Conservation (phyloP, 805 yeast species). For the Ogataea henricii region DNA sequence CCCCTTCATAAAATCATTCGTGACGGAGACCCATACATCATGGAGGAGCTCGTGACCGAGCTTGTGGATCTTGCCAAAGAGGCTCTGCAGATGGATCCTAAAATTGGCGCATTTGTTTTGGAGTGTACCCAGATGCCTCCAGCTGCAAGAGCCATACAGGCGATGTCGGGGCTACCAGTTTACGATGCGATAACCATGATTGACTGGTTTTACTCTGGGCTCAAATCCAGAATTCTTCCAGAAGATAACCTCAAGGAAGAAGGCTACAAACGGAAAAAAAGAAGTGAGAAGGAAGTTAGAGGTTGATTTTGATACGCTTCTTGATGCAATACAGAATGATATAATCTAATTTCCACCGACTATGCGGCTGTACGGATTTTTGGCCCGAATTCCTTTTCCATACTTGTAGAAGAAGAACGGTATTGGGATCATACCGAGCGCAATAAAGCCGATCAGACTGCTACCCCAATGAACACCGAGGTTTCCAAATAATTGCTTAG, state of each 20-base stretch:
- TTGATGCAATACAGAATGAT: neutral
- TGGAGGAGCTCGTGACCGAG: neutral
- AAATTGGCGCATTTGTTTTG: constrained; percentile 4
- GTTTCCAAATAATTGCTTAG: constrained; percentile 51
- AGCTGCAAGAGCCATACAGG: constrained; percentile 1
- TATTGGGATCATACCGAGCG: constrained; percentile 59
- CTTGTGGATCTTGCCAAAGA: constrained; percentile 1
- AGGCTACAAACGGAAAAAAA: neutral
- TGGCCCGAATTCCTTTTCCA: constrained; percentile 44
- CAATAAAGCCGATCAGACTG: constrained; percentile 60
- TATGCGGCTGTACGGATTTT: constrained; percentile 35
- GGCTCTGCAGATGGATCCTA: neutral
- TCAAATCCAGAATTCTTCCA: neutral
- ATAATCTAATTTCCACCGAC: constrained; percentile 2
- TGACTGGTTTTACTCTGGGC: constrained; percentile 4
- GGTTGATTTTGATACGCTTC: neutral
- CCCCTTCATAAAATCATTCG: constrained; percentile 1
- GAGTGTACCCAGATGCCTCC: constrained; percentile 6
- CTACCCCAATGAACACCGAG: constrained; percentile 75
- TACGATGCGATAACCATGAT: constrained; percentile 4
- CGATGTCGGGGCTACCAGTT: constrained; percentile 2
- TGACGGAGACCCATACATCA: constrained; percentile 3
- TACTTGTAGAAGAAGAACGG: constrained; percentile 57
- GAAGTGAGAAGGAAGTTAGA: constrained; percentile 4
- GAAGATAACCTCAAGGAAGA: neutral